These are phyloP conservation scores for Ceratocystis papillata DNA, from an alignment of 2,329 filamentous ascomycete genomes.

Conservation along the genomic window DNA sequence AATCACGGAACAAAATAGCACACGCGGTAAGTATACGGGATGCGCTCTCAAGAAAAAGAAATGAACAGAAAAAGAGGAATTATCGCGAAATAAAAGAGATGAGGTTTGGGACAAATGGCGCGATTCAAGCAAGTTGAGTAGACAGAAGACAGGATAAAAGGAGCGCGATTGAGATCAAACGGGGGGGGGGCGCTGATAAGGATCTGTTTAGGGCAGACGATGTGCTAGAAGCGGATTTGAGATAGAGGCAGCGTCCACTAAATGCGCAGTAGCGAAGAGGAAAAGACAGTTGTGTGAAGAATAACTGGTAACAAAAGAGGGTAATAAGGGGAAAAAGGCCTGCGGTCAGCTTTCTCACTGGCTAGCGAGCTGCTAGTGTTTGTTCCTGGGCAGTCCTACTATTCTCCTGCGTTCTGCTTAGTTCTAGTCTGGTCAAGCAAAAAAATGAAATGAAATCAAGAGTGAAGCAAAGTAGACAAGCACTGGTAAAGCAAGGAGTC, in stretches of 20 bases:
- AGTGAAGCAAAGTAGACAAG: not conserved
- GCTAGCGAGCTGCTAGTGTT: too few species aligned
- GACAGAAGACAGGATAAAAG: conserved; percentile 4
- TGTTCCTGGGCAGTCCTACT: too few species aligned
- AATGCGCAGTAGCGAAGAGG: conserved; percentile 5
- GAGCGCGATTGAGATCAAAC: conserved; percentile 15
- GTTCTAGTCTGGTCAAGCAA: not conserved
- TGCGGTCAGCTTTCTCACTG: not conserved
- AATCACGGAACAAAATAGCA: not conserved
- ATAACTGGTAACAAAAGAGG: not conserved
- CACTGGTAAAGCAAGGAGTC: conserved; percentile 12
- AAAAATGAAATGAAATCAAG: conserved; percentile 1
- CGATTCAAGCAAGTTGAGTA: not conserved
- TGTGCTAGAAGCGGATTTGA: not conserved
- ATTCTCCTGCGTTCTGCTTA: too few species aligned
- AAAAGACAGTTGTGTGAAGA: not conserved
- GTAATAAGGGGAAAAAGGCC: not conserved
- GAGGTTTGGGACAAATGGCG: conserved; percentile 11
- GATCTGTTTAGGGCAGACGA: conserved; percentile 5
- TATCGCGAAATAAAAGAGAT: conserved; percentile 10
- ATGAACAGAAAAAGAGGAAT: conserved; percentile 18
- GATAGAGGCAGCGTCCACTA: not conserved
- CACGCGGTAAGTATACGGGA: not conserved
- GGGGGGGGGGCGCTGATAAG: conserved; percentile 3
- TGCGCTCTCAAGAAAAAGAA: conserved; percentile 19